Evolutionary conservation across 192 early-diverging fungal species (phyloP), one percentile per base, ranked within the genome.

Genomic region (Coemansia sp.): DNA sequence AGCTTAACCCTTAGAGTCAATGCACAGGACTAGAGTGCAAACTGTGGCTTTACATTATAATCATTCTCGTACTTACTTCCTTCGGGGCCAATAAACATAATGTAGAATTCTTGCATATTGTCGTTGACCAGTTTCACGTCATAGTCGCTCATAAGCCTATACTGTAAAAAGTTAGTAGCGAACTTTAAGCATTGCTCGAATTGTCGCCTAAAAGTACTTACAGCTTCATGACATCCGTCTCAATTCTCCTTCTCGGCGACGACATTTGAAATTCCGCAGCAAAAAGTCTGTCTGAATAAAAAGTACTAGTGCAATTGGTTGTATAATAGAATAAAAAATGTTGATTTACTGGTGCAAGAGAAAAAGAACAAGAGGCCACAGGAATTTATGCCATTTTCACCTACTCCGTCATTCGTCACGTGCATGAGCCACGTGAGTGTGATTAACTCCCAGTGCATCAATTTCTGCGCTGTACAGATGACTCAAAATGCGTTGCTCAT

Each of bases 71-170:
- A 86, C 88, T 68, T 90, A 95, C 93, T 98, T 64, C 93, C 97
- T 46, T 88, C 84, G 4, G 97, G 97, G 10, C 97, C 97, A 75
- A 89, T 83, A 66, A 98, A 97, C 31, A 89, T 81, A 38, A 98
- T 89, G 76, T 93, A 95, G 62, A 98, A 96, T 74, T 98, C 96
- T 84, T 99, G 95, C 95, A 99, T 98, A 72, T 93, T 97, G 78
- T 98, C 96, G 71, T 99, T 96, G 47, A 98, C 94, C 36, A 99
- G 88, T 22, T 91, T 94, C 23, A 99, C 96, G 75, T 99, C 95
- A 82, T 98, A 98, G 83, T 99, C 96, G 81, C 93, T 93, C 97
- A 99, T 99, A 10, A 99, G 84, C 59, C 96, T 98, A 79, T 38
- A 23, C 36, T 51, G 8, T 14, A 40, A 12, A 40, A 2, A 10